Evolutionary conservation across 345 rosid species (phyloP), one percentile per base, ranked within the genome.

Genomic region (Camelina hispida): DNA sequence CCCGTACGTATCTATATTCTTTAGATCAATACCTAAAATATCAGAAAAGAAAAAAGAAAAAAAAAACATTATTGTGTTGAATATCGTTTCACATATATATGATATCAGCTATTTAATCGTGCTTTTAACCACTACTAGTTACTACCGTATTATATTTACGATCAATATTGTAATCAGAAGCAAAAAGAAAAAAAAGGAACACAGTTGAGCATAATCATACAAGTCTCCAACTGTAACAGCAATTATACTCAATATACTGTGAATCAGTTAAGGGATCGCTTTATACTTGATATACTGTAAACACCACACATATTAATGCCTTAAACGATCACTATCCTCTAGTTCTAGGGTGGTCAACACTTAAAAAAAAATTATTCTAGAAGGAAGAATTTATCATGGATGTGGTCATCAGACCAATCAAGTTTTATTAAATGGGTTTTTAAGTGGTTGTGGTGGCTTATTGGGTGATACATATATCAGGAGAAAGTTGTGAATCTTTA

Each of bases 121-220:
- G 61, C 16, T 75, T 35, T 68, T 35, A 62, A 62, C 65, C 70
- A 76, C 64, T 34, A 44, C 28, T 25, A 25, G 28, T 25, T 25
- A 23, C 69, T 34, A 69, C 57, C 48, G 25, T 22, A 53, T 68
- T n/a, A n/a, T n/a, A n/a, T n/a, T n/a, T 4, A 25, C 28, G 28
- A 25, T 25, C 60, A 28, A 7, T 28, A 66, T 32, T 46, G 59
- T 16, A 76, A 66, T 35, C 32, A 35, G 42, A 12, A 61, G 13
- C 28, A 61, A 43, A 32, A 3, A n/a, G 25, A 20, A 34, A 14
- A 37, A 22, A 62, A 40, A 34, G 17, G 20, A 37, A 54, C 63
- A 76, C 44, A 57, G 44, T 66, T 43, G 68, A 68, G 63, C 62
- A 68, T 68, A 76, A 68, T 43, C 75, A 76, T 68, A 44, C 7